Percentiles rank a stretch among this genome's conserved stretches.
Evolutionary conservation across 164 flowering plant species (phyloP).

Genomic region (Vitis riparia): DNA sequence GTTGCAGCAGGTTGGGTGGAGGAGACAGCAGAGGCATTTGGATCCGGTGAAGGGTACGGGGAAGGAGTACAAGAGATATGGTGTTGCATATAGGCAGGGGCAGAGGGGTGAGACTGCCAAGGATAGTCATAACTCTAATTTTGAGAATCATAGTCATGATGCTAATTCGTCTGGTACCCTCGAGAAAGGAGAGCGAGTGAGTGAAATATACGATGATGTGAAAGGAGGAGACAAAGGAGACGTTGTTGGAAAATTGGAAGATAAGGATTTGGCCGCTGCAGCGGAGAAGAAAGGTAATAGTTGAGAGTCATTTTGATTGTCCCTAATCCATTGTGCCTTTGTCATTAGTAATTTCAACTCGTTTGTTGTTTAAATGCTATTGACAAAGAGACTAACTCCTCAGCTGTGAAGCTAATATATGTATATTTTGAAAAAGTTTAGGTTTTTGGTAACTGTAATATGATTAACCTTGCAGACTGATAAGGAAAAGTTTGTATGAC

Average conservation of each 20-base stretch:
- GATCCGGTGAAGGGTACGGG: conserved; percentile 35
- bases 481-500: not conserved
- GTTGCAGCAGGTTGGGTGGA: conserved; percentile 63
- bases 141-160: conserved; percentile 23
- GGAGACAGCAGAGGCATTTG: conserved; percentile 45
- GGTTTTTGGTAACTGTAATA: no score
- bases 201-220: conserved; percentile 25
- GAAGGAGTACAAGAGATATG: conserved; percentile 45
- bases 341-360: no score
- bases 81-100: conserved; percentile 37
- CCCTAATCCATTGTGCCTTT: no score
- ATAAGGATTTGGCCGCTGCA: conserved; percentile 16
- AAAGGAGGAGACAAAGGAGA: conserved; percentile 15
- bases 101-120: conserved; percentile 34
- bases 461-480: not conserved
- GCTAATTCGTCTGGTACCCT: conserved; percentile 17
- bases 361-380: no score
- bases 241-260: conserved; percentile 19
- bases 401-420: no score
- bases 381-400: no score
- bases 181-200: conserved; percentile 16
- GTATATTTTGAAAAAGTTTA: no score
- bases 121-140: conserved; percentile 27
- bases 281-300: conserved; percentile 52
- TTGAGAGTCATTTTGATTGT: not conserved